phyloP scores from a whole-genome alignment of 805 yeast genomes.

The Pichia scutulata region DNA sequence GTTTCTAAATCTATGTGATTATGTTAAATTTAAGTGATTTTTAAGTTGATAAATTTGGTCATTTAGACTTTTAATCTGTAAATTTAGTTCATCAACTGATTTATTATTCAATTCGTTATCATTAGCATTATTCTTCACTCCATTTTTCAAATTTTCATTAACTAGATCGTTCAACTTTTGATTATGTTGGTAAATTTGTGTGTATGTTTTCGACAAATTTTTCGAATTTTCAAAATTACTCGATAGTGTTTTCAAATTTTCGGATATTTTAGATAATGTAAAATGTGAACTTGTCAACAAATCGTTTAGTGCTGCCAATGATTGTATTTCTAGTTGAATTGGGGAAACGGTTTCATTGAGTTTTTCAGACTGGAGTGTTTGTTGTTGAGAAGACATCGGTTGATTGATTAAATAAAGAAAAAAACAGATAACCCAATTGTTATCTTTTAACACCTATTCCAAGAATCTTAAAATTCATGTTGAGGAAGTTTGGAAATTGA shows the following conservation, averaged over 20 bases:
- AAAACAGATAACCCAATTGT: too few relatives aligned
- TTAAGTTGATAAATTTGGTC: background rate
- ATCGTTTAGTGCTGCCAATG: background rate
- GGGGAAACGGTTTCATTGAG: background rate
- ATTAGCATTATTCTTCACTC: background rate
- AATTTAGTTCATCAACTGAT: background rate
- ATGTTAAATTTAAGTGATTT: background rate
- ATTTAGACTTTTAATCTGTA: background rate
- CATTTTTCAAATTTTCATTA: background rate
- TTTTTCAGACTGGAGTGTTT: background rate
- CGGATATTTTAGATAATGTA: background rate
- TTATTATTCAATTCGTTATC: background rate
- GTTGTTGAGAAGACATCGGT: background rate
- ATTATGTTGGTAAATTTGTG: background rate
- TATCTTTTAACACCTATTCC: too few relatives aligned
- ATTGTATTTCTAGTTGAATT: background rate
- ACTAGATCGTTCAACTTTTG: background rate
- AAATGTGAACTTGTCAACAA: background rate
- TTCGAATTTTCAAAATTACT: background rate
- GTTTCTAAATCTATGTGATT: too few relatives aligned
- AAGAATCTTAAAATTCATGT: background rate
- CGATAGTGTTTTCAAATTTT: background rate
- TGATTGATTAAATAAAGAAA: background rate
- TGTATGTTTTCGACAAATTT: background rate
- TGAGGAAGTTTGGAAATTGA: background rate